A percentile compares a stretch with the other conserved stretches of the same genome.
phyloP scores from a whole-genome alignment of 164 flowering plant species.

The Stephania cephalantha region DNA sequence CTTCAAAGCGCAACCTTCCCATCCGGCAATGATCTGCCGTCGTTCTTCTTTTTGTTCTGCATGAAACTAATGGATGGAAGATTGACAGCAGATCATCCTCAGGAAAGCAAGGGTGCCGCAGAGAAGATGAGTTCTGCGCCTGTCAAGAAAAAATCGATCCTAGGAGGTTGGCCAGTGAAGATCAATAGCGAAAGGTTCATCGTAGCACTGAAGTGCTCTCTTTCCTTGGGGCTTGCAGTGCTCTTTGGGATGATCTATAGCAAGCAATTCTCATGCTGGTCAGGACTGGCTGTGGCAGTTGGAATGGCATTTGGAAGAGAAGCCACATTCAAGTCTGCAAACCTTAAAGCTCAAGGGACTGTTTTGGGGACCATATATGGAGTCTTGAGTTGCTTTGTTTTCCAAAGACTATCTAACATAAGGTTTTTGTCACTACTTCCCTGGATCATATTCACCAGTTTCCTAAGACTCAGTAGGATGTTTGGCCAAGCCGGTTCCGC shows the following conservation, averaged over 20 bases:
- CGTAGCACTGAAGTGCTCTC: constrained; percentile 58
- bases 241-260: constrained; percentile 59
- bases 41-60: constrained; percentile 77
- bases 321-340: constrained; percentile 64
- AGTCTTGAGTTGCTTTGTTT: constrained; percentile 59
- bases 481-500: constrained; percentile 78
- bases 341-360: constrained; percentile 76
- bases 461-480: constrained; percentile 58
- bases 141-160: constrained; percentile 1
- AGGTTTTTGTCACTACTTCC: constrained; percentile 71
- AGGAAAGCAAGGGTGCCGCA: neutral
- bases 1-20: constrained; percentile 27
- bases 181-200: constrained; percentile 33
- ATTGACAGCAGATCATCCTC: constrained; percentile 9
- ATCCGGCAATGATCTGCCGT: constrained; percentile 37
- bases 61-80: constrained; percentile 41
- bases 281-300: constrained; percentile 68
- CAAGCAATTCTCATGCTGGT: constrained; percentile 64
- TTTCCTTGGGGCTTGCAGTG: constrained; percentile 66
- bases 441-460: constrained; percentile 70
- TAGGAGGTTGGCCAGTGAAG: constrained; percentile 6
- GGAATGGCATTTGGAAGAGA: constrained; percentile 56
- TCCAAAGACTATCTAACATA: constrained; percentile 34
- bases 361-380: constrained; percentile 79
- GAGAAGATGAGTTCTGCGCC: constrained; percentile 8